A percentile compares a stretch with the other conserved stretches of the same genome.
phyloP scores from a whole-genome alignment of 768 basidiomycete species.

The Auricularia sp. region DNA sequence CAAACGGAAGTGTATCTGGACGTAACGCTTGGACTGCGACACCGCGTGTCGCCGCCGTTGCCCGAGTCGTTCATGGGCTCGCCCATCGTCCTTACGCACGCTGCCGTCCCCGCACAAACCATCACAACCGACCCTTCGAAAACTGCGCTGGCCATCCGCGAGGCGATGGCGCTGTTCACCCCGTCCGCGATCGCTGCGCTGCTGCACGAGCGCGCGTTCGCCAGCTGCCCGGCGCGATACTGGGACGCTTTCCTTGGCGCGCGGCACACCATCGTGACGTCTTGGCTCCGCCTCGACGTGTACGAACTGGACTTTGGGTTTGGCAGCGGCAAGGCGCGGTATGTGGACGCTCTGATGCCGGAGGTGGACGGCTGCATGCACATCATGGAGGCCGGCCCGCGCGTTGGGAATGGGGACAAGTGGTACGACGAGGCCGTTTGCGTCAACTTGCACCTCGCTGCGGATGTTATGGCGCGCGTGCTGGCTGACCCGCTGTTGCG shows the following conservation, averaged over 20 bases:
- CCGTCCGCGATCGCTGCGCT: constrained; percentile 20
- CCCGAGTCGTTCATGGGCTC: constrained; percentile 24
- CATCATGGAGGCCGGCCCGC: constrained; percentile 20
- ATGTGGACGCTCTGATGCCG: constrained; percentile 26
- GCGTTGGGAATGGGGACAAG: neutral
- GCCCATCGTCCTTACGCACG: constrained; percentile 22
- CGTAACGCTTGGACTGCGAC: constrained; percentile 20
- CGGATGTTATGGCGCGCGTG: neutral
- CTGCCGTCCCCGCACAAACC: constrained; percentile 11
- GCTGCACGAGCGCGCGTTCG: constrained; percentile 26
- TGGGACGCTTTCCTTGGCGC: constrained; percentile 28
- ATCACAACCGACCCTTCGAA: constrained; percentile 7
- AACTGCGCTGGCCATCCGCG: constrained; percentile 22
- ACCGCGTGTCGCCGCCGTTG: constrained; percentile 14
- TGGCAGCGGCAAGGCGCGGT: constrained; percentile 15
- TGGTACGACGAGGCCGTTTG: neutral
- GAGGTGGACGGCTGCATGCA: constrained; percentile 25
- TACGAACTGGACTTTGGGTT: constrained; percentile 27
- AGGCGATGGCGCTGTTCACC: constrained; percentile 18
- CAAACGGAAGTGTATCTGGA: constrained; percentile 20
- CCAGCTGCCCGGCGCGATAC: constrained; percentile 20
- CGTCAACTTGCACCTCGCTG: neutral
- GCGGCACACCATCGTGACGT: constrained; percentile 25
- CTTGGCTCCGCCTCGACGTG: constrained; percentile 25
- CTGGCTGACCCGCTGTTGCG: neutral